These are phyloP conservation scores for Theobroma grandiflorum DNA, from an alignment of 441 rosid species.

Conservation along the genomic window DNA sequence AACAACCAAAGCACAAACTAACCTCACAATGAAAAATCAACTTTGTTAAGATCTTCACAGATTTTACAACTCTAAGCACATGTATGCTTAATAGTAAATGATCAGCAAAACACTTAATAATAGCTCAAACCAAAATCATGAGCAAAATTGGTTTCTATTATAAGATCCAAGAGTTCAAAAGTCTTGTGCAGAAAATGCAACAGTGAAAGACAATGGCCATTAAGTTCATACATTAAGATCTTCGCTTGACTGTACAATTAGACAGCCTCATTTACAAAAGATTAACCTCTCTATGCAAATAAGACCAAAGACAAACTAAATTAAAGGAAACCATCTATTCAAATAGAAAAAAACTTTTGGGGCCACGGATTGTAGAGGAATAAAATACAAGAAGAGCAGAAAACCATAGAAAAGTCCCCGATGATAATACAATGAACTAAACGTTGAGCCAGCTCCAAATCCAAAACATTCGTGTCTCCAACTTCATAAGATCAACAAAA, in stretches of 20 bases:
- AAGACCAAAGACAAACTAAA: background rate
- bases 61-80: background rate
- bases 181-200: background rate
- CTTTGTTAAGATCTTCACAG: slow-evolving; percentile 13
- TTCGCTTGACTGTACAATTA: background rate
- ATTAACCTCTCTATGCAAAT: background rate
- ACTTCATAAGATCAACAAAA: slow-evolving; percentile 15
- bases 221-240: background rate
- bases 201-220: background rate
- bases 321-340: background rate
- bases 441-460: background rate
- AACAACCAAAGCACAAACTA: background rate
- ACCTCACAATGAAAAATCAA: background rate
- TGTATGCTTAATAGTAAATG: background rate
- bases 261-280: background rate
- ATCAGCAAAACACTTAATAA: background rate
- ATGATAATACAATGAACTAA: background rate
- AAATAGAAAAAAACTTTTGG: background rate
- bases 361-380: background rate
- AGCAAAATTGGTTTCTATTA: background rate
- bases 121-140: background rate
- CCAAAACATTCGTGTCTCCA: background rate
- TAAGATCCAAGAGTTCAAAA: background rate
- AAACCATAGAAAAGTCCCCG: slow-evolving; percentile 11
- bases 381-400: background rate